Percentiles rank a stretch among this genome's conserved stretches.
Conservation (phyloP, 345 rosid genomes). For the Conringia planisiliqua region DNA sequence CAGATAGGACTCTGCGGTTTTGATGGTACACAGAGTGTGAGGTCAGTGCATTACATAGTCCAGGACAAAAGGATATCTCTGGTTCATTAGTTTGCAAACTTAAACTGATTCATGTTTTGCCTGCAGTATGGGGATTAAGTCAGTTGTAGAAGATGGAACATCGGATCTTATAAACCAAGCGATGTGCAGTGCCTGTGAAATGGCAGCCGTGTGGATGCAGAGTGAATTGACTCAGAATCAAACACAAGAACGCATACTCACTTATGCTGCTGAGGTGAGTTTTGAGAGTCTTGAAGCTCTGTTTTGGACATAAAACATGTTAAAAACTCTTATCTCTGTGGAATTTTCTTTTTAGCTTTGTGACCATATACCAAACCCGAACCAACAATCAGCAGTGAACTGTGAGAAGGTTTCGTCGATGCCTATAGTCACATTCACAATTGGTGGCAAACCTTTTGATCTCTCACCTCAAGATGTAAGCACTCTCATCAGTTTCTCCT, state of each 20-base stretch:
- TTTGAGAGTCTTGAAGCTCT: not conserved
- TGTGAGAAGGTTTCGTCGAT: slow-evolving; percentile 56
- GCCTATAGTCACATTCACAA: slow-evolving; percentile 76
- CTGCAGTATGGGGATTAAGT: slow-evolving; percentile 64
- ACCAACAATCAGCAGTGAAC: slow-evolving; percentile 76
- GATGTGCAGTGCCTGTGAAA: slow-evolving; percentile 74
- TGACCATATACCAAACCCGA: slow-evolving; percentile 74
- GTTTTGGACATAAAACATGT: not conserved
- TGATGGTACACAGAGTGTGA: slow-evolving; percentile 65
- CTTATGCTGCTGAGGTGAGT: slow-evolving; percentile 68
- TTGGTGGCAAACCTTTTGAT: slow-evolving; percentile 70
- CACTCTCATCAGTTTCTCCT: slow-evolving; percentile 10
- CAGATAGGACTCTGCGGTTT: slow-evolving; percentile 73
- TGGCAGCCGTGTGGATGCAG: slow-evolving; percentile 93
- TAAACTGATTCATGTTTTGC: slow-evolving; percentile 2
- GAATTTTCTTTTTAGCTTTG: slow-evolving; percentile 52
- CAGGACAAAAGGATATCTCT: not conserved
- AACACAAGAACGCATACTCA: slow-evolving; percentile 65
- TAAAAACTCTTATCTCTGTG: not conserved
- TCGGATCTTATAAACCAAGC: slow-evolving; percentile 45
- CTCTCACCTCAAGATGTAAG: slow-evolving; percentile 77
- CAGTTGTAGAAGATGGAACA: slow-evolving; percentile 49
- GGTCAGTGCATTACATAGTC: slow-evolving; percentile 40
- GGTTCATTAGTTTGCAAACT: not conserved
- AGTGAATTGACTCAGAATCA: slow-evolving; percentile 59